These are phyloP conservation scores for Thermomyces lanuginosus DNA, from an alignment of 2,329 filamentous ascomycete species.

Conservation along the genomic window DNA sequence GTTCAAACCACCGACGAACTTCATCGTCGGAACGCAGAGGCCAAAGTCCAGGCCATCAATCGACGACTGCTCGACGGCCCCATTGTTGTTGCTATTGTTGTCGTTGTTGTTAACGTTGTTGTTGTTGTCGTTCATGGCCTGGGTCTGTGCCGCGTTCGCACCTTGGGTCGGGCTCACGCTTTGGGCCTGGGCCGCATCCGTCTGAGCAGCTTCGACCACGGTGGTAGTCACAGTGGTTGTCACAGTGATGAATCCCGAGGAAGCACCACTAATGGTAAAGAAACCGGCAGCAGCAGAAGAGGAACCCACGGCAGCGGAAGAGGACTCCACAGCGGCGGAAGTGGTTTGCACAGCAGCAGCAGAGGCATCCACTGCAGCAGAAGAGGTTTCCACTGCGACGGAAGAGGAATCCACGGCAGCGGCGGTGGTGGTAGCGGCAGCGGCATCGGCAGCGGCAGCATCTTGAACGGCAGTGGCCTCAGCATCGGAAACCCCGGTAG, in stretches of 20 bases:
- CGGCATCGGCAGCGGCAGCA: conserved; percentile 14
- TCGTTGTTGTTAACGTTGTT: too few relatives aligned
- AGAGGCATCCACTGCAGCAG: conserved; percentile 1
- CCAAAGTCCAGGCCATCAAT: conserved; percentile 33
- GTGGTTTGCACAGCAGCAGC: conserved; percentile 1
- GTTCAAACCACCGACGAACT: conserved; percentile 40
- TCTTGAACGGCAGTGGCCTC: conserved; percentile 9
- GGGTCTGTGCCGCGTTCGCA: too few relatives aligned
- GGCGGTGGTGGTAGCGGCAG: conserved; percentile 9
- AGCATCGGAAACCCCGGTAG: conserved; percentile 11
- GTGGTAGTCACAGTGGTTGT: conserved; percentile 1
- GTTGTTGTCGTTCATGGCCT: too few relatives aligned
- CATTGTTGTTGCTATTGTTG: too few relatives aligned
- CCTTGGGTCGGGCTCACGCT: too few relatives aligned
- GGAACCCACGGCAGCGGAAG: conserved; percentile 1
- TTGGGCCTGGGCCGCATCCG: too few relatives aligned
- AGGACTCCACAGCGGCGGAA: conserved; percentile 2
- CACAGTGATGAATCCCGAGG: neutral
- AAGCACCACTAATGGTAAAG: neutral
- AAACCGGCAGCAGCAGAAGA: conserved; percentile 1
- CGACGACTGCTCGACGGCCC: conserved; percentile 5
- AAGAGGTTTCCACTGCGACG: conserved; percentile 3
- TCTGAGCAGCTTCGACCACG: too few relatives aligned
- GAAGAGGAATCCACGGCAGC: conserved; percentile 8
- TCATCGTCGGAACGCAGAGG: conserved; percentile 35